Conservation (phyloP, 805 yeast genomes). For the Wickerhamiella kurtzmanii region DNA sequence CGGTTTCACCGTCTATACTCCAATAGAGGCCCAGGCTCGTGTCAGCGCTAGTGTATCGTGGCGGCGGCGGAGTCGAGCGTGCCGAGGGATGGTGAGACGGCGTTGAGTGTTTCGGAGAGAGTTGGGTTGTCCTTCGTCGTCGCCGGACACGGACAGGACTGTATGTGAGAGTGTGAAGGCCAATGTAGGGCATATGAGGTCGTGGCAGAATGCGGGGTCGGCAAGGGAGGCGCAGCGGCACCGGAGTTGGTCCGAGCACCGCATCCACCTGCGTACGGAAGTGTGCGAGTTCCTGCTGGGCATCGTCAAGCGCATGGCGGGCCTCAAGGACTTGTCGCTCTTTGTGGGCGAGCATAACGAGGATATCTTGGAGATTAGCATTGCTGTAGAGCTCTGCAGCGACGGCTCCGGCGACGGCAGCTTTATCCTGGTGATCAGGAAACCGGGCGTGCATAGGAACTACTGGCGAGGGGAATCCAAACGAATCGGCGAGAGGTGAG, state of each 20-base stretch:
- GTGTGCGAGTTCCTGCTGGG: conserved; percentile 19
- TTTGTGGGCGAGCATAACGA: conserved; percentile 24
- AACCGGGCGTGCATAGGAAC: neutral
- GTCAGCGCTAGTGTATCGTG: neutral
- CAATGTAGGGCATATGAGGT: conserved; percentile 11
- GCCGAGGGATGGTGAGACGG: neutral
- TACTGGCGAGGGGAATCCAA: neutral
- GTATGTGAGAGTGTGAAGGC: conserved; percentile 15
- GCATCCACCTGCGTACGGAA: conserved; percentile 16
- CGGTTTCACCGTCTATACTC: conserved; percentile 9
- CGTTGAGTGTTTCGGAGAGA: neutral
- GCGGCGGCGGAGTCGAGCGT: neutral
- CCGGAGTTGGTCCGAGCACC: conserved; percentile 12
- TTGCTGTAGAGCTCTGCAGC: neutral
- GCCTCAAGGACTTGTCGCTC: conserved; percentile 27
- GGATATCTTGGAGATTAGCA: conserved; percentile 20
- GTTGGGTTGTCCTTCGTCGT: neutral
- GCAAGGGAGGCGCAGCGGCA: conserved; percentile 10
- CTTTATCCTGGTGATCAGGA: neutral
- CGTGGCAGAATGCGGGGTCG: conserved; percentile 15
- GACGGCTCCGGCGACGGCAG: neutral
- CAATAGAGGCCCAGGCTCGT: conserved; percentile 7
- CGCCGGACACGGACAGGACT: conserved; percentile 1
- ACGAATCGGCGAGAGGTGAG: neutral
- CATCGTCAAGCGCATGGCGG: conserved; percentile 19